These are phyloP conservation scores for Cardiospermum halicacabum DNA, from an alignment of 345 rosid genomes.

Conservation along the genomic window DNA sequence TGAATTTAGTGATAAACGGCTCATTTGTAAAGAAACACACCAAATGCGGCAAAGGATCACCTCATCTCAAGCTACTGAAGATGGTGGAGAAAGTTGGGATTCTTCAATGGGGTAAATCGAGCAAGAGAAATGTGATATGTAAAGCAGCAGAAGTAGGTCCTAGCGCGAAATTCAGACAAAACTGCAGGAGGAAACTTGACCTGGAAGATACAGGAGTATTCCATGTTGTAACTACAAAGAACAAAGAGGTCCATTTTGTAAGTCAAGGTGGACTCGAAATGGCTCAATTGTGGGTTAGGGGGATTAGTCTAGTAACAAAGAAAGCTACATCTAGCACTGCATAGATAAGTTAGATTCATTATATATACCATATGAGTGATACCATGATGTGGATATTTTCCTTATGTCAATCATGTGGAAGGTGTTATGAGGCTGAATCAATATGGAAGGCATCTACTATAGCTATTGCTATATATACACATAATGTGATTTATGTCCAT, in stretches of 20 bases:
- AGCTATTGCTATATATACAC: no score
- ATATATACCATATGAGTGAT: not conserved
- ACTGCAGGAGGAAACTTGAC: constrained; percentile 40
- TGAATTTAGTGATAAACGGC: constrained; percentile 42
- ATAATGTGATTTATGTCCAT: no score
- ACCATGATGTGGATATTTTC: no score
- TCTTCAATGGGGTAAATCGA: constrained; percentile 53
- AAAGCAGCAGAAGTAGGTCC: constrained; percentile 45
- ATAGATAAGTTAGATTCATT: not conserved
- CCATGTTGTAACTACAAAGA: constrained; percentile 50
- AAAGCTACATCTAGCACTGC: constrained; percentile 31
- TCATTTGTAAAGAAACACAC: constrained; percentile 47
- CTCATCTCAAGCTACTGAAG: constrained; percentile 38
- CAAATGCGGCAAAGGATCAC: constrained; percentile 50
- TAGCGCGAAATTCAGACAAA: constrained; percentile 39
- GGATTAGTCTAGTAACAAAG: constrained; percentile 50
- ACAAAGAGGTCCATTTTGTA: constrained; percentile 59
- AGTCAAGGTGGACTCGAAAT: constrained; percentile 51
- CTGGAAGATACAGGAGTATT: constrained; percentile 42
- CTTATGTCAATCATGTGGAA: no score
- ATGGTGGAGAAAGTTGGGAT: constrained; percentile 40
- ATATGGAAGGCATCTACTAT: no score
- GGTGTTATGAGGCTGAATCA: no score
- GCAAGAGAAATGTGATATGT: constrained; percentile 54
- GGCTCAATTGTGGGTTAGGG: constrained; percentile 66